Evolutionary conservation across 2,329 filamentous ascomycete species (phyloP).

Genomic region (Epichloe uncinata): DNA sequence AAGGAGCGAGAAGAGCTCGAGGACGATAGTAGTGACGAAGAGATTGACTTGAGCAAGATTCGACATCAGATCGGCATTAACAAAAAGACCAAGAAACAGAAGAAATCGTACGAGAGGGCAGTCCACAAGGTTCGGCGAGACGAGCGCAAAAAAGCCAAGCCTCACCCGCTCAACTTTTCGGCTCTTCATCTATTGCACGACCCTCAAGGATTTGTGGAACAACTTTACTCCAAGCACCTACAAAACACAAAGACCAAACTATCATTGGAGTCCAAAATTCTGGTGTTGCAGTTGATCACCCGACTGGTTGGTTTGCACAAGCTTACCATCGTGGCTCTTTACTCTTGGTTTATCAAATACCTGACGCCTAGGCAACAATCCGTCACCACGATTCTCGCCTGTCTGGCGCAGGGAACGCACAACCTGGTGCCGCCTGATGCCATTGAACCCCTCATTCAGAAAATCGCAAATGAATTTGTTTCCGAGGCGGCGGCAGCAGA

Average conservation of each 20-base stretch:
- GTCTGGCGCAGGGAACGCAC: constrained; percentile 82
- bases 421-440: constrained; percentile 84
- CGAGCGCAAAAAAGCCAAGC: constrained; percentile 77
- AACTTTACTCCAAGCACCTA: constrained; percentile 79
- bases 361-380: constrained; percentile 77
- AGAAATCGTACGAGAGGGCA: constrained; percentile 66
- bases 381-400: constrained; percentile 88
- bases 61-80: constrained; percentile 83
- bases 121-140: constrained; percentile 68
- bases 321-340: constrained; percentile 76
- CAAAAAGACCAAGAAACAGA: constrained; percentile 89
- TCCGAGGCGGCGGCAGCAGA: constrained; percentile 86
- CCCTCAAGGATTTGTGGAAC: constrained; percentile 85
- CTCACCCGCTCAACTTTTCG: constrained; percentile 88
- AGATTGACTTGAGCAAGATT: constrained; percentile 64
- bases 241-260: constrained; percentile 77
- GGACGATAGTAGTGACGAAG: constrained; percentile 76
- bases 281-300: constrained; percentile 84
- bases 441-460: constrained; percentile 78
- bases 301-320: constrained; percentile 87
- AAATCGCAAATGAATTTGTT: constrained; percentile 97
- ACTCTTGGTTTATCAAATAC: constrained; percentile 93
- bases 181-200: constrained; percentile 89
- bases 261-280: constrained; percentile 73
- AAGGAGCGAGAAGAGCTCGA: constrained; percentile 89